These are phyloP conservation scores for Saccharomyces hybrid DNA, from an alignment of 1,139 yeast genomes.

Conservation along the genomic window DNA sequence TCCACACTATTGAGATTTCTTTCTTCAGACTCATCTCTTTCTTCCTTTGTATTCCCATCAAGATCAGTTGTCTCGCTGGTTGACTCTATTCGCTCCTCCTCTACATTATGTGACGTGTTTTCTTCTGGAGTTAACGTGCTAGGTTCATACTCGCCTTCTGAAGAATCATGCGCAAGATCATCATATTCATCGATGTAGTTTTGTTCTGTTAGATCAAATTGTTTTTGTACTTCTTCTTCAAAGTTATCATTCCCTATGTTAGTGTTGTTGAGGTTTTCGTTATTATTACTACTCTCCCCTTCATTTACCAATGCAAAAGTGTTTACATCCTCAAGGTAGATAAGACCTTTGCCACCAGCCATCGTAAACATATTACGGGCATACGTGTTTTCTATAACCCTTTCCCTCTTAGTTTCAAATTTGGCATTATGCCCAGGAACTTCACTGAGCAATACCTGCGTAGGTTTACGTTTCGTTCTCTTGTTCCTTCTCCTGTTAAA, in stretches of 20 bases:
- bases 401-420: conserved; percentile 17
- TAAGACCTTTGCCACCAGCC: conserved; percentile 14
- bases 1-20: background rate
- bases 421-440: conserved; percentile 12
- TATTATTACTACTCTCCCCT: conserved; percentile 1
- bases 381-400: conserved; percentile 18
- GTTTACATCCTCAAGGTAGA: conserved; percentile 22
- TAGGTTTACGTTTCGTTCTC: conserved; percentile 19
- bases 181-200: background rate
- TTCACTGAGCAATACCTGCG: conserved; percentile 15
- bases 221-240: background rate
- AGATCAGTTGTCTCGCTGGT: background rate
- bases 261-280: background rate
- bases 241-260: background rate
- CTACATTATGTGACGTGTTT: background rate
- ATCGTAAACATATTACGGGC: conserved; percentile 20
- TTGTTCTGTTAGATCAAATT: conserved; percentile 7
- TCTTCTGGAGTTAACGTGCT: background rate
- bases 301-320: conserved; percentile 4
- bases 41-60: background rate
- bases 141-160: conserved; percentile 1
- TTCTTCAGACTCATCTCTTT: background rate
- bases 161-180: background rate
- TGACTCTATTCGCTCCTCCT: background rate
- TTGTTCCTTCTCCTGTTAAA: conserved; percentile 16